Evolutionary conservation across 768 basidiomycete species (phyloP).

Genomic region (Coprinopsis sp.): DNA sequence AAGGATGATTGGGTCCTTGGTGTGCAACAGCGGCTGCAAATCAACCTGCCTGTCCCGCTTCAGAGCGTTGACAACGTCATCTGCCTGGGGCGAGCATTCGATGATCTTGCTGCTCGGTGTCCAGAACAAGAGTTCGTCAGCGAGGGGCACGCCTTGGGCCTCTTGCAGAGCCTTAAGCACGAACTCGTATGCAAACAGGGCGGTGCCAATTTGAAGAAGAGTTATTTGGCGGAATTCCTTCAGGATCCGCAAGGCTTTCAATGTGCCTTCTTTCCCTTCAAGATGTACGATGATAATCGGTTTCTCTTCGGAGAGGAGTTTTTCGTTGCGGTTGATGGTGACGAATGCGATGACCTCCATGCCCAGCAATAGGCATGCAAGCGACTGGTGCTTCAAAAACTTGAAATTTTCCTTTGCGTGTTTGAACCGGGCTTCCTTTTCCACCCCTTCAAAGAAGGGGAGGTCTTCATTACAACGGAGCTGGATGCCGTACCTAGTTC

Average conservation of each 20-base stretch:
- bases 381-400: constrained; percentile 48
- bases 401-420: constrained; percentile 35
- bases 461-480: constrained; percentile 34
- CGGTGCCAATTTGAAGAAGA: constrained; percentile 56
- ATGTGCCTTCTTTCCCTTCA: constrained; percentile 35
- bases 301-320: constrained; percentile 39
- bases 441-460: constrained; percentile 30
- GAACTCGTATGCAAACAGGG: constrained; percentile 60
- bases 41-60: constrained; percentile 31
- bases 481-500: constrained; percentile 36
- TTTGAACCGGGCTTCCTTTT: constrained; percentile 31
- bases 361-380: constrained; percentile 48
- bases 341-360: constrained; percentile 48
- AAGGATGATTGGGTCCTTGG: constrained; percentile 38
- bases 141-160: constrained; percentile 40
- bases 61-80: constrained; percentile 22
- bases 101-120: constrained; percentile 20
- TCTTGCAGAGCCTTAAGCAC: constrained; percentile 54
- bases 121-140: constrained; percentile 53
- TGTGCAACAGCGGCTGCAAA: constrained; percentile 33
- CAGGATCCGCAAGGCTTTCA: constrained; percentile 36
- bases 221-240: constrained; percentile 31
- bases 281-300: constrained; percentile 54
- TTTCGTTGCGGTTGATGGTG: constrained; percentile 50
- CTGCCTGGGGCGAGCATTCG: constrained; percentile 8